Base-by-base conservation (phyloP, 1,139 yeast genomes). In the Geotrichum aggregatum region DNA sequence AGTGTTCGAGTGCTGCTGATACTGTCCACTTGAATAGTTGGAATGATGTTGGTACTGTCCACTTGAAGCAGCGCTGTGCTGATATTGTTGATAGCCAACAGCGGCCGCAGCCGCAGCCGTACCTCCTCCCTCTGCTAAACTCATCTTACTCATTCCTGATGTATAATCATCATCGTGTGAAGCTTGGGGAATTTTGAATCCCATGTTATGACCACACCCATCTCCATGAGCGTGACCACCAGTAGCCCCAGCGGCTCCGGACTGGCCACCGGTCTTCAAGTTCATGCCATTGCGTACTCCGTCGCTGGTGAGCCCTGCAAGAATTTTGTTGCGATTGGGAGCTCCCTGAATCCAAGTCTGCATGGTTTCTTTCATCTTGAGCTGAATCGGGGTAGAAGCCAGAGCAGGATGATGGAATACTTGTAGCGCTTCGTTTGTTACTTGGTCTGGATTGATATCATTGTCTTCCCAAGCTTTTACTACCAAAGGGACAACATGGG, bases 401-500 rank as follows among this genome's bases (percentile, higher is more conserved):
- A 49, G n/a, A 24, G 57, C 54, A 6, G 65, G 65, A 39, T 62
- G 65, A 41, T 62, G 65, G 40, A 62, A 57, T n/a, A 58, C 61
- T 43, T 57, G 56, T 26, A 61, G 49, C 19, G 58, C 58, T 30
- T 56, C 55, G 19, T 50, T 38, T 14, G 54, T 49, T 14, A 59
- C 55, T 16, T 50, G 52, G 14, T 55, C 41, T 5, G 19, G 26
- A 48, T 59, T 56, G 13, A 60, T 50, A 22, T 41, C 22, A 8
- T 42, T 22, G 42, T 62, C 59, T 11, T 52, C 58, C 65, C 65
- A 62, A 3, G 65, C 65, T 18, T 54, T 50, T 8, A 60, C 59
- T 16, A 77, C 77, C 71, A 78, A 75, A 8, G 78, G 77, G 1
- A 77, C 76, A 36, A 79, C 80, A 51, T 74, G 70, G 74, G 75